These are phyloP conservation scores for Erodium maritimum DNA, from an alignment of 345 rosid genomes.

Conservation along the genomic window DNA sequence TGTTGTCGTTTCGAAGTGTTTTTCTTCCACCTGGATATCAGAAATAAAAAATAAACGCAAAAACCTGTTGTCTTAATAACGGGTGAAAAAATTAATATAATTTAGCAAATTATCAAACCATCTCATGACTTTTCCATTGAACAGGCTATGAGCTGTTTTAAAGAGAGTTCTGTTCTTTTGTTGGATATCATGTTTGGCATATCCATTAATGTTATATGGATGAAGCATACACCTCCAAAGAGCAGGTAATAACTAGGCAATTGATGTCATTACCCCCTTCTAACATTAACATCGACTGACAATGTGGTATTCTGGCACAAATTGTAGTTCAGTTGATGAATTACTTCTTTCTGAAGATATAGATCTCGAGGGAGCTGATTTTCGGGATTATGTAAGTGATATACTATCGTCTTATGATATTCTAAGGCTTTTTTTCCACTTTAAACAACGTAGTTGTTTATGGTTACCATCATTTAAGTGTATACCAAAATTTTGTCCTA, in stretches of 20 bases:
- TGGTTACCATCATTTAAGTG: no score
- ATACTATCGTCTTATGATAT: not conserved
- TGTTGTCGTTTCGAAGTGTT: not conserved
- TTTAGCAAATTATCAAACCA: not conserved
- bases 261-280: slow-evolving; percentile 3
- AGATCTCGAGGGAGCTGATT: slow-evolving; percentile 33
- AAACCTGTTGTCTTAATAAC: not conserved
- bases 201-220: slow-evolving; percentile 43
- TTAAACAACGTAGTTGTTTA: not conserved
- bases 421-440: not conserved
- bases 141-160: slow-evolving; percentile 29
- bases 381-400: slow-evolving; percentile 28
- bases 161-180: slow-evolving; percentile 39
- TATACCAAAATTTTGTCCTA: no score
- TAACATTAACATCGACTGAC: slow-evolving; percentile 9
- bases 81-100: not conserved
- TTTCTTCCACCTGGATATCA: not conserved
- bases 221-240: slow-evolving; percentile 19
- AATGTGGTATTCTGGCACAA: slow-evolving; percentile 7
- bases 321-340: slow-evolving; percentile 54
- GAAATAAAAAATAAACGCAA: not conserved
- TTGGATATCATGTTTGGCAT: slow-evolving; percentile 52
- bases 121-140: not conserved
- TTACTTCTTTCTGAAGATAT: slow-evolving; percentile 29
- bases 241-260: slow-evolving; percentile 30